Percentiles rank a stretch among this genome's conserved stretches.
Evolutionary conservation across 2,329 filamentous ascomycete species (phyloP).

Genomic region (Microsporum canis): DNA sequence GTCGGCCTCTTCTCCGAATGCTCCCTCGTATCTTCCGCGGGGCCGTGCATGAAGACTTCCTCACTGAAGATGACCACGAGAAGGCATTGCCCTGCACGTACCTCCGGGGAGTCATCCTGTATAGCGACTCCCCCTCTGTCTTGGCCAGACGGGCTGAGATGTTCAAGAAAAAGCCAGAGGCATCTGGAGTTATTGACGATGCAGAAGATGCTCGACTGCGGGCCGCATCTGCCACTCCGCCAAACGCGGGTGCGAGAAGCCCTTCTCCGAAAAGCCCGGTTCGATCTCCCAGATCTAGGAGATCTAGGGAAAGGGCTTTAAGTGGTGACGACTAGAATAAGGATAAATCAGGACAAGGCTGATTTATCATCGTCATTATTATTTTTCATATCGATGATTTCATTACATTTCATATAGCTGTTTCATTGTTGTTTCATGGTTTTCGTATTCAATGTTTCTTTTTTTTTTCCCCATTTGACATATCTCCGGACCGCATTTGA

Average conservation of each 20-base stretch:
- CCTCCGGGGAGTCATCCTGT: constrained; percentile 39
- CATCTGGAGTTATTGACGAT: constrained; percentile 3
- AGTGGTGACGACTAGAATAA: background rate
- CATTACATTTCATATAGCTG: background rate
- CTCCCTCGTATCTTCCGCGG: constrained; percentile 45
- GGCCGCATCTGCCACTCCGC: constrained; percentile 1
- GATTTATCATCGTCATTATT: background rate
- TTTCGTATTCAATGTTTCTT: background rate
- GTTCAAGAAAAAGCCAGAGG: constrained; percentile 20
- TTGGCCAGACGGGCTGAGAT: constrained; percentile 32
- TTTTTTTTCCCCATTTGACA: background rate
- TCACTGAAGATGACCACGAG: constrained; percentile 33
- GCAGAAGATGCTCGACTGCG: constrained; percentile 1
- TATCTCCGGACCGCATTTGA: background rate
- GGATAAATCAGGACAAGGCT: background rate
- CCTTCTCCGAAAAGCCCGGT: background rate
- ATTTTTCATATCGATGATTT: background rate
- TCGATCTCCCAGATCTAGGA: background rate
- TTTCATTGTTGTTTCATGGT: background rate
- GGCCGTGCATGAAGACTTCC: constrained; percentile 38
- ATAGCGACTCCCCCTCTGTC: constrained; percentile 38
- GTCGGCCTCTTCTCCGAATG: constrained; percentile 36
- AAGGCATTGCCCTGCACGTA: constrained; percentile 37
- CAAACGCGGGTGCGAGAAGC: background rate
- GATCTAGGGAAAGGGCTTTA: background rate